Percentiles rank a stretch among this genome's conserved stretches.
phyloP scores from a whole-genome alignment of 495 filamentous ascomycete genomes.

The Neurospora terricola region DNA sequence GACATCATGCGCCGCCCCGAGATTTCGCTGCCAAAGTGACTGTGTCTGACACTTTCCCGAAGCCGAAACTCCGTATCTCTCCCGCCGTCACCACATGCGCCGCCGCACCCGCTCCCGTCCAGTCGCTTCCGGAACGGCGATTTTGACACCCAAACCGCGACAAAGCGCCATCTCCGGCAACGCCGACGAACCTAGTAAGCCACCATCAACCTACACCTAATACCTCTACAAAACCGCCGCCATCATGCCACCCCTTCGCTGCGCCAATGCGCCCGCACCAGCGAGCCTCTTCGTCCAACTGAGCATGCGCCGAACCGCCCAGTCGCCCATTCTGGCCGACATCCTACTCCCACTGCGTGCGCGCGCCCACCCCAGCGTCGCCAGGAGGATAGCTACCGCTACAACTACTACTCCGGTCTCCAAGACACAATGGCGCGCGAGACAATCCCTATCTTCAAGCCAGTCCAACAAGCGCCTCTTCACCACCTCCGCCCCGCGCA shows the following conservation, averaged over 20 bases:
- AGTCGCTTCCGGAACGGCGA: not conserved
- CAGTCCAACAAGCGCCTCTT: constrained; percentile 13
- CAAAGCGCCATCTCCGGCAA: not conserved
- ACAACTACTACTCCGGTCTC: not conserved
- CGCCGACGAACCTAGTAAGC: constrained; percentile 2
- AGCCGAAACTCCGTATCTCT: not conserved
- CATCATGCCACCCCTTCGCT: constrained; percentile 24
- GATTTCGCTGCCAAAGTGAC: constrained; percentile 22
- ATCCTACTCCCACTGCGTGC: constrained; percentile 21
- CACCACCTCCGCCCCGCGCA: constrained; percentile 18
- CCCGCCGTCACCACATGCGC: not conserved
- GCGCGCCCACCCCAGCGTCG: not conserved
- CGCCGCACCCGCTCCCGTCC: not conserved
- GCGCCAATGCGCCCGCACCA: constrained; percentile 26
- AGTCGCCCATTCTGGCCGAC: constrained; percentile 23
- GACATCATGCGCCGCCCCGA: constrained; percentile 31
- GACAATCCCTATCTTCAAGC: constrained; percentile 3
- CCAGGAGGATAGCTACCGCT: not conserved
- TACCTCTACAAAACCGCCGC: not conserved
- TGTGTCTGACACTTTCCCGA: not conserved
- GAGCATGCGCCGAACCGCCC: constrained; percentile 17
- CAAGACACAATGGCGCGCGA: not conserved
- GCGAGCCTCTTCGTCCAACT: constrained; percentile 32
- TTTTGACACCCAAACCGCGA: not conserved
- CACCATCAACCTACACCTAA: not conserved